Conservation (phyloP, 306 rosid species). For the Trifolium pratense region DNA sequence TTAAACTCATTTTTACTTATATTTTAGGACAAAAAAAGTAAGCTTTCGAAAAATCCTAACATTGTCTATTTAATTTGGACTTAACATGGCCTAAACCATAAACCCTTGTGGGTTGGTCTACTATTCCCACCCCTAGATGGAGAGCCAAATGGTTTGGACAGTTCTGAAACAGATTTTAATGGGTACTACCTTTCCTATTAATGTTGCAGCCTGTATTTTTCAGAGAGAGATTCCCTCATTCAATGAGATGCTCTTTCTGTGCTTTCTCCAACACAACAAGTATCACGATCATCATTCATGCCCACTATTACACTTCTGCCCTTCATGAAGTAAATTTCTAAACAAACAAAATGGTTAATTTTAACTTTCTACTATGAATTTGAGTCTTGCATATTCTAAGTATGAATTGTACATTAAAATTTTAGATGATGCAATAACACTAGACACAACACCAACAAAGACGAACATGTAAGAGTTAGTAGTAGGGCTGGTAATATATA, state of each 20-base stretch:
- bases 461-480: no score
- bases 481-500: no score
- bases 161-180: conserved; percentile 38
- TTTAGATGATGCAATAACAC: no score
- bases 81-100: neutral
- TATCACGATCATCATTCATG: conserved; percentile 67
- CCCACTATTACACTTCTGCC: conserved; percentile 11
- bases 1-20: no score
- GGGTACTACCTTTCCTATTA: conserved; percentile 54
- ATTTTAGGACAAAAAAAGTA: no score
- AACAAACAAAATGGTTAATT: neutral
- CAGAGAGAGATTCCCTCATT: conserved; percentile 73
- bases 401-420: neutral
- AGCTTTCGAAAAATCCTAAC: no score
- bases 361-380: neutral
- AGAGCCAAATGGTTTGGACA: conserved; percentile 36
- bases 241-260: conserved; percentile 52
- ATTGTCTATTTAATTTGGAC: no score
- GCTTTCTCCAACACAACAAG: conserved; percentile 44
- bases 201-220: conserved; percentile 55
- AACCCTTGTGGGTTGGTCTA: neutral
- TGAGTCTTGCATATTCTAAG: neutral
- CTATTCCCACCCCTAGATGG: neutral
- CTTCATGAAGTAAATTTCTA: neutral
- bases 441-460: no score